These are phyloP conservation scores for Climacium dendroides DNA, from an alignment of 225 moss, liverwort and hornwort species.

Conservation along the genomic window DNA sequence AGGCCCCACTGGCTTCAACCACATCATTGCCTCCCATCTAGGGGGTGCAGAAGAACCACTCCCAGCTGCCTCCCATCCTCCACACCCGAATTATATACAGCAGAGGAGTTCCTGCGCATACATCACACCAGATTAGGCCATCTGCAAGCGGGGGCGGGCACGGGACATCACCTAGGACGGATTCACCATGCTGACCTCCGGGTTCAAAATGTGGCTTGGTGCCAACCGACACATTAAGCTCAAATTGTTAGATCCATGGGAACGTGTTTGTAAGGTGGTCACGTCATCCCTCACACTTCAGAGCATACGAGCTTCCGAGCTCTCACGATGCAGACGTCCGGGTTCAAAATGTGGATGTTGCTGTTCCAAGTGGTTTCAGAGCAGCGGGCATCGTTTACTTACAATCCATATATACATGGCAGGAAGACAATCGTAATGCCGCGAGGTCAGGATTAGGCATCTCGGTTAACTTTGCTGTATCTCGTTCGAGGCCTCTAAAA, in stretches of 20 bases:
- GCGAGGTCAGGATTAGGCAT: neutral
- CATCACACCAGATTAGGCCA: slow-evolving; percentile 1
- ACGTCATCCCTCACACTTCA: neutral
- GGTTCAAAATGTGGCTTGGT: neutral
- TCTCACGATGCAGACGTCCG: neutral
- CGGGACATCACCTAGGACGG: neutral
- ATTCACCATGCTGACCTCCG: neutral
- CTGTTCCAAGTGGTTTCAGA: neutral
- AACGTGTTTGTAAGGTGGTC: neutral
- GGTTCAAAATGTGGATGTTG: neutral
- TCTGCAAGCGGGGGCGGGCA: neutral
- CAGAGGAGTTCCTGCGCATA: neutral
- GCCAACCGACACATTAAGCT: neutral
- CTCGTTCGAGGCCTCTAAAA: neutral
- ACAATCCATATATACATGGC: neutral
- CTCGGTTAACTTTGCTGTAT: neutral
- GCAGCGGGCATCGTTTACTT: neutral
- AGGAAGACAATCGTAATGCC: neutral
- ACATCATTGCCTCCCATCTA: slow-evolving; percentile 11
- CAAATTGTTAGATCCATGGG: neutral
- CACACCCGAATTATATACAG: neutral
- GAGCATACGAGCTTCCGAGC: neutral
- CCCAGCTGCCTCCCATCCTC: slow-evolving; percentile 3
- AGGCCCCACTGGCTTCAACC: neutral
- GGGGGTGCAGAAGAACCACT: slow-evolving; percentile 4